Evolutionary conservation across 1,284 basidiomycete species (phyloP).

Genomic region (Sparassis latifolia): DNA sequence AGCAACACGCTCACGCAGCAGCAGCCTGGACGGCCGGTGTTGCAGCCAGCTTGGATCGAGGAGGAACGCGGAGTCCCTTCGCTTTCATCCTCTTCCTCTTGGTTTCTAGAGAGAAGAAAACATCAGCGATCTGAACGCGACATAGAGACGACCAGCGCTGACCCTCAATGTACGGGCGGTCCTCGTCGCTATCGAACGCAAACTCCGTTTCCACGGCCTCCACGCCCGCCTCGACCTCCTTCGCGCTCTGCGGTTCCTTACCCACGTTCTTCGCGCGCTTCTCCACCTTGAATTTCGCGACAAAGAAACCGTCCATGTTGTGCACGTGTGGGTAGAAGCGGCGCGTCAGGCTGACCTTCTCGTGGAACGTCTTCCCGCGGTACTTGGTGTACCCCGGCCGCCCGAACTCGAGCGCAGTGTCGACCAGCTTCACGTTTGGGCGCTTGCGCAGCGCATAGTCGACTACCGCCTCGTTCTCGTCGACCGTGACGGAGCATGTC

Average conservation of each 20-base stretch:
- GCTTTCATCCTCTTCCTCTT: constrained; percentile 69
- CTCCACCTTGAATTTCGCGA: constrained; percentile 95
- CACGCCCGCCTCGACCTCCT: constrained; percentile 19
- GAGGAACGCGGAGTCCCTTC: constrained; percentile 62
- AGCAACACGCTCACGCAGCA: constrained; percentile 1
- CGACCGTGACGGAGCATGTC: constrained; percentile 96
- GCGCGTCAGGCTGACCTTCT: constrained; percentile 77
- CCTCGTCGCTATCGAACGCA: constrained; percentile 66
- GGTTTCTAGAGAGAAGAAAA: constrained; percentile 37
- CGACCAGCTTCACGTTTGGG: constrained; percentile 91
- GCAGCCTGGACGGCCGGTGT: constrained; percentile 15
- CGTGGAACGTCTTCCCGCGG: constrained; percentile 85
- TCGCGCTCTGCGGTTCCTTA: constrained; percentile 11
- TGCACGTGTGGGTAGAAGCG: constrained; percentile 89
- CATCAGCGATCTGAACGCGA: constrained; percentile 8
- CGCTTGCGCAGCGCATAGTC: constrained; percentile 98
- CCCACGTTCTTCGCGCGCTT: constrained; percentile 55
- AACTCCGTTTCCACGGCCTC: constrained; percentile 22
- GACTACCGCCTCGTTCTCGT: constrained; percentile 98
- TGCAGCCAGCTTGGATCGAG: constrained; percentile 29
- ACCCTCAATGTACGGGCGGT: constrained; percentile 65
- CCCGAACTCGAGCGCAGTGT: constrained; percentile 91
- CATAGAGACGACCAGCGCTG: constrained; percentile 17
- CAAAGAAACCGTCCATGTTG: constrained; percentile 98
- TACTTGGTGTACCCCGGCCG: constrained; percentile 87